These are phyloP conservation scores for Evernia prunastri DNA, from an alignment of 495 filamentous ascomycete species.

Conservation along the genomic window DNA sequence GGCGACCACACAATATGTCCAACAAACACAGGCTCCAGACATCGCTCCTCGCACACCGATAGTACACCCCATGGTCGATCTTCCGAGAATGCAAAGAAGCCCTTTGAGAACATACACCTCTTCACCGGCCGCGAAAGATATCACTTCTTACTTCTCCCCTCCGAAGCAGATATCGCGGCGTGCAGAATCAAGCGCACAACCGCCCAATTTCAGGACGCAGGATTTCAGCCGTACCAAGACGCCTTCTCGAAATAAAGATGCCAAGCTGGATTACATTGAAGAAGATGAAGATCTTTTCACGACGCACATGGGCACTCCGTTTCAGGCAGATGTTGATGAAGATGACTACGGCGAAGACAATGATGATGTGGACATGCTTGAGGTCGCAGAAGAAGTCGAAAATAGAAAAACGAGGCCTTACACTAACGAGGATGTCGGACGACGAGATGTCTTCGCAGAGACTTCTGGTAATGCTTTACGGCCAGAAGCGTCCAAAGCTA, in stretches of 20 bases:
- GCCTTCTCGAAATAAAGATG: slow-evolving; percentile 8
- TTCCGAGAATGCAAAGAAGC: slow-evolving; percentile 5
- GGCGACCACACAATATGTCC: slow-evolving; percentile 23
- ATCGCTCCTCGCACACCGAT: slow-evolving; percentile 15
- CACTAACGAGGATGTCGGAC: slow-evolving; percentile 27
- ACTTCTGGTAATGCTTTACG: slow-evolving; percentile 45
- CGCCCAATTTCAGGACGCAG: background rate
- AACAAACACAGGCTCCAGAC: slow-evolving; percentile 24
- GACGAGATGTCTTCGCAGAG: slow-evolving; percentile 47
- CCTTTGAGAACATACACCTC: slow-evolving; percentile 22
- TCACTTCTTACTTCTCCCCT: slow-evolving; percentile 27
- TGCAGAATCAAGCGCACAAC: background rate
- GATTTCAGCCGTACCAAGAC: background rate
- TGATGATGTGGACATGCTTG: slow-evolving; percentile 66
- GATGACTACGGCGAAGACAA: slow-evolving; percentile 60
- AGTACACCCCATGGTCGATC: background rate
- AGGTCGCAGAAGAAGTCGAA: slow-evolving; percentile 53
- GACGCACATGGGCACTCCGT: slow-evolving; percentile 44
- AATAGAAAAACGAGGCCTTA: slow-evolving; percentile 33
- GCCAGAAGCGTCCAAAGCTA: slow-evolving; percentile 16
- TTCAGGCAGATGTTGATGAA: slow-evolving; percentile 26
- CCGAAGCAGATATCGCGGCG: slow-evolving; percentile 15
- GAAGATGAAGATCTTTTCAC: slow-evolving; percentile 39
- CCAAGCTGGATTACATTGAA: slow-evolving; percentile 22
- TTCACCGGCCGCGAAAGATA: slow-evolving; percentile 17